Conservation (phyloP, 2,329 filamentous ascomycete species). For the Fusarium beomiforme region DNA sequence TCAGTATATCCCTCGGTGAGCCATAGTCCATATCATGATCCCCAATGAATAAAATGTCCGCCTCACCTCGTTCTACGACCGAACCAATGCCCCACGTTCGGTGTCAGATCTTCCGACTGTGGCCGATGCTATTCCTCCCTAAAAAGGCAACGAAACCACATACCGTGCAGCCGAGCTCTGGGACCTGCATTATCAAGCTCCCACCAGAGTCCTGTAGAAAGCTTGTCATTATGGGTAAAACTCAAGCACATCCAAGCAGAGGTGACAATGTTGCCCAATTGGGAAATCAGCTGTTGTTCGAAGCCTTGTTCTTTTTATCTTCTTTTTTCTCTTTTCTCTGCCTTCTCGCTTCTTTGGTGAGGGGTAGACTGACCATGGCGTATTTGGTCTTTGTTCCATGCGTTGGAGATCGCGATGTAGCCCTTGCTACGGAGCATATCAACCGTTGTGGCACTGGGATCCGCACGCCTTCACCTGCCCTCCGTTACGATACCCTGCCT, state of each 20-base stretch:
- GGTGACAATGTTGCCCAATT: constrained; percentile 39
- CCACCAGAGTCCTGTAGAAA: constrained; percentile 36
- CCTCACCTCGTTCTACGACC: constrained; percentile 6
- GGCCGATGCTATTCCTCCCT: constrained; percentile 36
- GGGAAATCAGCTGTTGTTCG: constrained; percentile 42
- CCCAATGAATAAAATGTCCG: constrained; percentile 9
- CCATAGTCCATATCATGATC: constrained; percentile 11
- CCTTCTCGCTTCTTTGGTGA: constrained; percentile 7
- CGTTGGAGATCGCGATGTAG: constrained; percentile 22
- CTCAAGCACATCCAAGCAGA: constrained; percentile 35
- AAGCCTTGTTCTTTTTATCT: constrained; percentile 15
- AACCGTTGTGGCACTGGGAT: constrained; percentile 10
- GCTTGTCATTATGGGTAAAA: constrained; percentile 34
- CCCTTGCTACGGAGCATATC: constrained; percentile 13
- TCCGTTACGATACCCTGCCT: not conserved
- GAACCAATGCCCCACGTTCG: constrained; percentile 20
- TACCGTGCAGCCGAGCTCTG: constrained; percentile 44
- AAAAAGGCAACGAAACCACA: constrained; percentile 48
- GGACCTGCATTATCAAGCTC: constrained; percentile 40
- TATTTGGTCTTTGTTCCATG: not conserved
- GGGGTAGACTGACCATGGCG: constrained; percentile 8
- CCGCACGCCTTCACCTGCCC: not conserved
- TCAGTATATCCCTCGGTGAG: constrained; percentile 8
- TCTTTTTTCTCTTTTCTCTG: constrained; percentile 4
- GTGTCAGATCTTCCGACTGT: constrained; percentile 31